Evolutionary conservation across 441 rosid genomes (phyloP).

Genomic region (Gossypium aridum): DNA sequence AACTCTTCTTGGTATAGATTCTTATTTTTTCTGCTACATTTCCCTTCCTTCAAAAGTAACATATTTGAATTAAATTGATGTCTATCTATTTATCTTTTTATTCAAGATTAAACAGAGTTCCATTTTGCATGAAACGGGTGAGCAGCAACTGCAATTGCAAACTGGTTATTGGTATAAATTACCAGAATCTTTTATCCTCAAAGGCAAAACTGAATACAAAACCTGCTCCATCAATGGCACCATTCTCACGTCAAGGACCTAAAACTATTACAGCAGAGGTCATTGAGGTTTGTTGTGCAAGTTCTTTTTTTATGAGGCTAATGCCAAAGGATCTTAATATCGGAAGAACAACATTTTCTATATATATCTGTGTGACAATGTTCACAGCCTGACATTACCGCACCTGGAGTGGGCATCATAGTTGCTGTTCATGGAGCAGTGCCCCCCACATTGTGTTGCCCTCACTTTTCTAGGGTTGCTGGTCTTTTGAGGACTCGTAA

Average conservation of each 20-base stretch:
- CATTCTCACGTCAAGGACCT: no score
- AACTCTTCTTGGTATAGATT: background rate
- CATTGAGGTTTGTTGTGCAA: constrained; percentile 33
- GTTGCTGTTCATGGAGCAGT: constrained; percentile 33
- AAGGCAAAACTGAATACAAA: no score
- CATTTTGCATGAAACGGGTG: no score
- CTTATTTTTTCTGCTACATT: background rate
- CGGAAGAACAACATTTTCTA: background rate
- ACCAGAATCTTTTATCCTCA: no score
- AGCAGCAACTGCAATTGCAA: no score
- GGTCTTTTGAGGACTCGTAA: constrained; percentile 44
- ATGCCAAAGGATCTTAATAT: background rate
- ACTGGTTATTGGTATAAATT: no score
- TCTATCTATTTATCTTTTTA: no score
- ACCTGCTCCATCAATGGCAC: no score
- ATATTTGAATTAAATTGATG: background rate
- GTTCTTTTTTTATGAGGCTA: background rate
- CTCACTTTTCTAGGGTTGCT: constrained; percentile 56
- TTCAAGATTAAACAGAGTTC: no score
- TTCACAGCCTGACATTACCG: constrained; percentile 55
- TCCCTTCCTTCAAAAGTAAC: background rate
- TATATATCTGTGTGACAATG: background rate
- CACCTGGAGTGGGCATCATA: constrained; percentile 51
- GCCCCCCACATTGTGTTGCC: constrained; percentile 48
- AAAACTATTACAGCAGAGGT: constrained; percentile 33